Evolutionary conservation across 768 basidiomycete genomes (phyloP).

Genomic region (Suillus hirtellus): DNA sequence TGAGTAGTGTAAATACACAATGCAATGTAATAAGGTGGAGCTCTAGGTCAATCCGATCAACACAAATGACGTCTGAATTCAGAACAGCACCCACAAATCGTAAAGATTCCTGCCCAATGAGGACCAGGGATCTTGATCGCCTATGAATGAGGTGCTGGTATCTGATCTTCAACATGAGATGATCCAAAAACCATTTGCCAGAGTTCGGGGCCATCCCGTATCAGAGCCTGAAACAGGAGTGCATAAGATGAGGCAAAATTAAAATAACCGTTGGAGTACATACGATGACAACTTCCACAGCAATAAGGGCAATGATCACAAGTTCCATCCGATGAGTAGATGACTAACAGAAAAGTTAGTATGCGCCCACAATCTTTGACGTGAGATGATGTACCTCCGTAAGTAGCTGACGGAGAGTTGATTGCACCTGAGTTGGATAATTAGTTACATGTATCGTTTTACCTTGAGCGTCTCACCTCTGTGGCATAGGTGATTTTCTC

Average conservation of each 20-base stretch:
- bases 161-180: conserved; percentile 16
- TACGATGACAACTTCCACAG: conserved; percentile 92
- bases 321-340: conserved; percentile 92
- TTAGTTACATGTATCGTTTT: neutral
- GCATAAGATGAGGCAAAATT: neutral
- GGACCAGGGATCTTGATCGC: neutral
- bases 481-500: conserved; percentile 92
- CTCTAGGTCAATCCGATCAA: neutral
- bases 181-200: conserved; percentile 50
- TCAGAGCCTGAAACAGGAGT: conserved; percentile 52
- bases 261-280: conserved; percentile 24
- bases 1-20: neutral
- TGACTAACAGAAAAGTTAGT: conserved; percentile 48
- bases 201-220: conserved; percentile 77
- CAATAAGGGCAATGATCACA: conserved; percentile 92
- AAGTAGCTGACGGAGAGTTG: conserved; percentile 82
- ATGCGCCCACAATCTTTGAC: neutral
- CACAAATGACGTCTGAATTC: neutral
- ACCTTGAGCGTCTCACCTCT: conserved; percentile 46
- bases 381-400: conserved; percentile 57
- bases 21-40: neutral
- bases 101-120: neutral
- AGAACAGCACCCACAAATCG: neutral
- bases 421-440: conserved; percentile 60
- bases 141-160: conserved; percentile 1